A percentile compares a stretch with the other conserved stretches of the same genome.
Conservation (phyloP, 1,284 basidiomycete genomes). For the Cystobasidium slooffiae region DNA sequence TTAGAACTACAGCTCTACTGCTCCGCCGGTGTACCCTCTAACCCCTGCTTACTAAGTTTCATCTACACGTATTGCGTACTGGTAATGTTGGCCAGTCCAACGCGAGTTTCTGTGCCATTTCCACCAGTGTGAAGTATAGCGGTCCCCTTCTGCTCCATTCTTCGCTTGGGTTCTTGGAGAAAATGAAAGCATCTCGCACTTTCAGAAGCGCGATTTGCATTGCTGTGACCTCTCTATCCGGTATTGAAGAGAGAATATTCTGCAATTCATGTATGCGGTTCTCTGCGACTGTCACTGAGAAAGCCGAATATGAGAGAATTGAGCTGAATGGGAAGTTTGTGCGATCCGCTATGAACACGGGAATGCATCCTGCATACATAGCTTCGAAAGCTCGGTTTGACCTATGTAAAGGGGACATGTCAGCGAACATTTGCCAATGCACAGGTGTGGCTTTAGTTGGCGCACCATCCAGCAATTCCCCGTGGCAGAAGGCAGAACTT, state of each 20-base stretch:
- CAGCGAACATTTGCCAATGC: constrained; percentile 50
- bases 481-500: constrained; percentile 60
- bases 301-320: constrained; percentile 59
- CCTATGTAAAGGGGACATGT: constrained; percentile 48
- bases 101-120: constrained; percentile 34
- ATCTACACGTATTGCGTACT: constrained; percentile 34
- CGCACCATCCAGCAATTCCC: constrained; percentile 53
- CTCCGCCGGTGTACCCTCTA: background rate
- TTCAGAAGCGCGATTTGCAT: constrained; percentile 59
- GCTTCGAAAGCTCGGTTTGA: constrained; percentile 60
- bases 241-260: constrained; percentile 57
- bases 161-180: constrained; percentile 53
- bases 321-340: constrained; percentile 59
- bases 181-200: constrained; percentile 60
- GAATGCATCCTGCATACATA: constrained; percentile 62
- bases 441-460: constrained; percentile 47
- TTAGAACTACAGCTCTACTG: background rate
- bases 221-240: constrained; percentile 56
- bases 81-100: constrained; percentile 37
- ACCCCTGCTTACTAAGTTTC: background rate
- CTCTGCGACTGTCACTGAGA: constrained; percentile 59
- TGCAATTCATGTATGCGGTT: constrained; percentile 59
- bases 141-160: constrained; percentile 57
- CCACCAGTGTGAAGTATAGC: constrained; percentile 43
- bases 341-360: constrained; percentile 59